These are phyloP conservation scores for Talaromyces sp. DNA, from an alignment of 2,329 filamentous ascomycete genomes.

Conservation along the genomic window DNA sequence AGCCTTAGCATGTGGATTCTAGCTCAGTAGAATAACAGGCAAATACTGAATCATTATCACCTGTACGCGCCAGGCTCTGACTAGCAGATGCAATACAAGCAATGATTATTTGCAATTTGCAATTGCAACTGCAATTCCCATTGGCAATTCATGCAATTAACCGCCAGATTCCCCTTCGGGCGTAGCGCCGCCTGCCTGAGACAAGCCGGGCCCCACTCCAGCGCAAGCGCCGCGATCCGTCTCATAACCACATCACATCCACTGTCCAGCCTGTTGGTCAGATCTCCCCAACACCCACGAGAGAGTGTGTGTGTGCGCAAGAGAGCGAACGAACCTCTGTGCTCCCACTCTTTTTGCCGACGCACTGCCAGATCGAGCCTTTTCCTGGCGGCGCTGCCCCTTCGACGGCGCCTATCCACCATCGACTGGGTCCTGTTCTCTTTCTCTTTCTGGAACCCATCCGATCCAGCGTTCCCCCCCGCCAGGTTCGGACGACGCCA, in stretches of 20 bases:
- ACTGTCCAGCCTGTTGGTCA: neutral
- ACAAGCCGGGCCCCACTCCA: neutral
- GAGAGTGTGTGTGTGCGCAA: neutral
- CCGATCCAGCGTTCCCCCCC: neutral
- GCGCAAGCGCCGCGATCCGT: neutral
- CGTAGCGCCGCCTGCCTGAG: neutral
- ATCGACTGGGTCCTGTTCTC: neutral
- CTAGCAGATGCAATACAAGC: too few relatives aligned
- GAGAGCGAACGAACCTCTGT: neutral
- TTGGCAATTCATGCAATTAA: neutral
- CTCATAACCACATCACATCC: neutral
- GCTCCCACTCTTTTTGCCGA: neutral
- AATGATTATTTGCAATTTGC: too few relatives aligned
- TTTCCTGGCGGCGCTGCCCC: neutral
- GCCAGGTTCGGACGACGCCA: neutral
- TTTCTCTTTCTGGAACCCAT: neutral
- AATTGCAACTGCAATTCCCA: neutral
- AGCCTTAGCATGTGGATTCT: too few relatives aligned
- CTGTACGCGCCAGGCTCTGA: too few relatives aligned
- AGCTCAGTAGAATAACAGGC: too few relatives aligned
- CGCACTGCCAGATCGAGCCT: neutral
- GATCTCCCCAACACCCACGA: neutral
- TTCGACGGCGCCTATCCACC: neutral
- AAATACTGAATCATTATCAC: too few relatives aligned
- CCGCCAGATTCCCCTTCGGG: neutral